These are phyloP conservation scores for Hippophae tibetana DNA, from an alignment of 306 rosid species.

Conservation along the genomic window DNA sequence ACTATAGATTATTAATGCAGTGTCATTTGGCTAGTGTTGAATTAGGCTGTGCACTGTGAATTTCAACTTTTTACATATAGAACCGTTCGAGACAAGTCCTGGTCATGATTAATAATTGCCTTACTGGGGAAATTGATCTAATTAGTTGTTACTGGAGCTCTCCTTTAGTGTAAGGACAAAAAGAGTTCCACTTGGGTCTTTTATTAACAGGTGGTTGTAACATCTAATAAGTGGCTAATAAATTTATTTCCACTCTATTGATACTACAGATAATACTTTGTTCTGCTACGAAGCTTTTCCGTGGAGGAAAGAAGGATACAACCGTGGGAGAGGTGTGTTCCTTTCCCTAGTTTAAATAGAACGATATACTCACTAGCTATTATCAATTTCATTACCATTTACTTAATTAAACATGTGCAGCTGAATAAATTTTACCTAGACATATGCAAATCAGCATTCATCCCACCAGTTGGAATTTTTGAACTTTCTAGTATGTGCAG, in stretches of 20 bases:
- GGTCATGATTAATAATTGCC: not conserved
- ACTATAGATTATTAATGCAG: not conserved
- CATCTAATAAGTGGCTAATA: too few species aligned
- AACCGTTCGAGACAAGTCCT: not conserved
- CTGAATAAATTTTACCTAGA: slow-evolving; percentile 61
- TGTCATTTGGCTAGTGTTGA: not conserved
- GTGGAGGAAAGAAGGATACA: slow-evolving; percentile 63
- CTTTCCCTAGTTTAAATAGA: slow-evolving; percentile 2
- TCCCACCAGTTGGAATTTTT: slow-evolving; percentile 55
- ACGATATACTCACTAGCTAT: not conserved
- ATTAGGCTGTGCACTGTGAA: not conserved
- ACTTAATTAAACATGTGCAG: slow-evolving; percentile 34
- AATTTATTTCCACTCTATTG: slow-evolving; percentile 4
- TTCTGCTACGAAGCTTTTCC: slow-evolving; percentile 67
- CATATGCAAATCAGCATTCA: slow-evolving; percentile 51
- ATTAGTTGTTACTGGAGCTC: not conserved
- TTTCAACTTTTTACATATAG: not conserved
- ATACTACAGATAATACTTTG: slow-evolving; percentile 61
- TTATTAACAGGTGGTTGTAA: too few species aligned
- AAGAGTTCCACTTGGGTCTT: not conserved
- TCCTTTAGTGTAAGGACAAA: not conserved
- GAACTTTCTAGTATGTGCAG: slow-evolving; percentile 78
- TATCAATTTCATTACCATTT: not conserved
- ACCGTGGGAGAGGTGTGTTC: slow-evolving; percentile 64
- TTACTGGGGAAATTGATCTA: not conserved